These are phyloP conservation scores for Colletotrichum sp. DNA, from an alignment of 2,329 filamentous ascomycete species.

Conservation along the genomic window DNA sequence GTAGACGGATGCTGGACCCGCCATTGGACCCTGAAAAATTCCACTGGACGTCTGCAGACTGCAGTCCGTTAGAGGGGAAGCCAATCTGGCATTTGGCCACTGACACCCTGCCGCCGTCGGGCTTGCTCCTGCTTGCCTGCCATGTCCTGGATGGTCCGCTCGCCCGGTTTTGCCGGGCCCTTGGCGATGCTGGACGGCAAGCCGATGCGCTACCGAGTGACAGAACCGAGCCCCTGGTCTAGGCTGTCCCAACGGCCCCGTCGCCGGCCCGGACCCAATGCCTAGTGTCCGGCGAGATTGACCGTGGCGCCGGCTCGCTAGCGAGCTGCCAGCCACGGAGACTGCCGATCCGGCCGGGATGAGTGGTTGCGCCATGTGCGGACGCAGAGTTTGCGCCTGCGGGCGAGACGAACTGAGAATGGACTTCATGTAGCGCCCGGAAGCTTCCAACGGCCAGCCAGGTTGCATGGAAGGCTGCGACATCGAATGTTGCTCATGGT, in stretches of 20 bases:
- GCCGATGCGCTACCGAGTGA: background rate
- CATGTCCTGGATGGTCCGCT: background rate
- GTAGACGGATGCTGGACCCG: background rate
- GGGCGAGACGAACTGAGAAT: background rate
- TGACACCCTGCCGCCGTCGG: background rate
- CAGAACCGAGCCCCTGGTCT: background rate
- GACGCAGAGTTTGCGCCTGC: background rate
- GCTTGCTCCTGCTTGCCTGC: background rate
- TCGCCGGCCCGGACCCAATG: background rate
- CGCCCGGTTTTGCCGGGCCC: background rate
- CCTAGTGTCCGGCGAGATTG: background rate
- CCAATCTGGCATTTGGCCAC: conserved; percentile 16
- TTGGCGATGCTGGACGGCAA: background rate
- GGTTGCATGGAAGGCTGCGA: background rate
- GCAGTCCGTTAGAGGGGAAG: conserved; percentile 8
- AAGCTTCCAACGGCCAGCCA: background rate
- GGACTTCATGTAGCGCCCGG: background rate
- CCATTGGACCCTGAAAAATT: conserved; percentile 14
- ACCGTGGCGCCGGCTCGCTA: background rate
- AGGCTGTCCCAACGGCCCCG: background rate
- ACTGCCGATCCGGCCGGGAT: background rate
- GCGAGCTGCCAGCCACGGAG: background rate
- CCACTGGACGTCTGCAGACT: conserved; percentile 3
- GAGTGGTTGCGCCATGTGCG: background rate
- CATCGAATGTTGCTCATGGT: background rate